phyloP scores from a whole-genome alignment of 2,329 filamentous ascomycete species.

The Aspergillus phoenicis region DNA sequence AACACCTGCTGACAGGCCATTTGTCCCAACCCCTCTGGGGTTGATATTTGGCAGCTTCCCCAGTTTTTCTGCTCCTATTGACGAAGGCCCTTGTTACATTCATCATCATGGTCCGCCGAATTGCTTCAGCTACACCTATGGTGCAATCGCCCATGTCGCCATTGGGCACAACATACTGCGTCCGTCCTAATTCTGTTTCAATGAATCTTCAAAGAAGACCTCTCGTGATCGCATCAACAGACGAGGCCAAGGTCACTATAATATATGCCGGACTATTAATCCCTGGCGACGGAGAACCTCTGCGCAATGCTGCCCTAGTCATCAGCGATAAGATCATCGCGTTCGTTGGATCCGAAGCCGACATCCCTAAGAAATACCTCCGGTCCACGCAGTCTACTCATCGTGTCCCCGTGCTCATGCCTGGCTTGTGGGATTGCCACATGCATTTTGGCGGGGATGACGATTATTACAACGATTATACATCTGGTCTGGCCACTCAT shows the following conservation, averaged over 20 bases:
- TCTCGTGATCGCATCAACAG: neutral
- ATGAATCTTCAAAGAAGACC: neutral
- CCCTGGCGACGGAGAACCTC: neutral
- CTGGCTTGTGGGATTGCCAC: constrained; percentile 3
- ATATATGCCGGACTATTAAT: neutral
- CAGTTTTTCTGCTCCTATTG: neutral
- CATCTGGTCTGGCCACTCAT: neutral
- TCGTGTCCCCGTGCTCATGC: neutral
- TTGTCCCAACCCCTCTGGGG: neutral
- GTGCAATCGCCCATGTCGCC: neutral
- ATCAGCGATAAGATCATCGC: neutral
- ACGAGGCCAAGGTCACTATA: neutral
- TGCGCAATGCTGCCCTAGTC: neutral
- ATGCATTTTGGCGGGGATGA: constrained; percentile 4
- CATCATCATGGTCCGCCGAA: neutral
- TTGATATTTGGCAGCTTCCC: neutral
- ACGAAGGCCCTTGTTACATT: no score
- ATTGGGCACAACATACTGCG: neutral
- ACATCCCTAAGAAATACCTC: constrained; percentile 4
- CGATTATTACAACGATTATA: constrained; percentile 5
- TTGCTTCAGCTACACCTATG: neutral
- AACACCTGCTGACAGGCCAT: neutral
- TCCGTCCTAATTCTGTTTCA: neutral
- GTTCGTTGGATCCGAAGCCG: neutral
- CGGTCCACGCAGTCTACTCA: neutral